phyloP scores from a whole-genome alignment of 2,329 filamentous ascomycete genomes.

The Scytalidium lignicola region DNA sequence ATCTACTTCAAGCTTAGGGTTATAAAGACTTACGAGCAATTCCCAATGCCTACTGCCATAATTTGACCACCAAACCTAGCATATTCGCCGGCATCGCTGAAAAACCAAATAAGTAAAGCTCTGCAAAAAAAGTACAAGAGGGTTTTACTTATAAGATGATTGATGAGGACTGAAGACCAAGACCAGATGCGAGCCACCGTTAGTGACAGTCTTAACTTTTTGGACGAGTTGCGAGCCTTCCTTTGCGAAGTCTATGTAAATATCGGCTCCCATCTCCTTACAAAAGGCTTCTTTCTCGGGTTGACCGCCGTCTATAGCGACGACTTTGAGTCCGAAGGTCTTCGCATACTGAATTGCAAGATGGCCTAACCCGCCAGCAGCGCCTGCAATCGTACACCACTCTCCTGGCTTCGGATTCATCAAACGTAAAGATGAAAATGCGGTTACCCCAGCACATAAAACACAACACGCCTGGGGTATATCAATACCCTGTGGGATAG shows the following conservation, averaged over 20 bases:
- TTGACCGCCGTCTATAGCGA: constrained; percentile 11
- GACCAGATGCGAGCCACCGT: neutral
- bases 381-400: constrained; percentile 14
- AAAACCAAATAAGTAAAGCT: neutral
- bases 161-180: neutral
- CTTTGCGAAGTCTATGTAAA: constrained; percentile 14
- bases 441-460: constrained; percentile 70
- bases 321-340: constrained; percentile 12
- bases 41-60: neutral
- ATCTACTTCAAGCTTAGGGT: neutral
- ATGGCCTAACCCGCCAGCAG: constrained; percentile 14
- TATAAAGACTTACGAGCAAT: neutral
- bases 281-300: constrained; percentile 11
- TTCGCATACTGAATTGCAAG: constrained; percentile 13
- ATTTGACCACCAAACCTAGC: neutral
- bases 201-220: neutral
- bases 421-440: constrained; percentile 58
- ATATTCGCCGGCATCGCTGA: neutral
- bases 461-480: neutral
- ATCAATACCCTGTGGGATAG: neutral
- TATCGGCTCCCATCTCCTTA: constrained; percentile 12
- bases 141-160: neutral
- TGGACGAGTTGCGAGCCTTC: neutral
- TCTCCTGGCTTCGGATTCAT: constrained; percentile 29
- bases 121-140: too few species aligned